Percentiles rank a stretch among this genome's conserved stretches.
Conservation (phyloP, 192 early-diverging fungal species). For the Coemansia sp. region DNA sequence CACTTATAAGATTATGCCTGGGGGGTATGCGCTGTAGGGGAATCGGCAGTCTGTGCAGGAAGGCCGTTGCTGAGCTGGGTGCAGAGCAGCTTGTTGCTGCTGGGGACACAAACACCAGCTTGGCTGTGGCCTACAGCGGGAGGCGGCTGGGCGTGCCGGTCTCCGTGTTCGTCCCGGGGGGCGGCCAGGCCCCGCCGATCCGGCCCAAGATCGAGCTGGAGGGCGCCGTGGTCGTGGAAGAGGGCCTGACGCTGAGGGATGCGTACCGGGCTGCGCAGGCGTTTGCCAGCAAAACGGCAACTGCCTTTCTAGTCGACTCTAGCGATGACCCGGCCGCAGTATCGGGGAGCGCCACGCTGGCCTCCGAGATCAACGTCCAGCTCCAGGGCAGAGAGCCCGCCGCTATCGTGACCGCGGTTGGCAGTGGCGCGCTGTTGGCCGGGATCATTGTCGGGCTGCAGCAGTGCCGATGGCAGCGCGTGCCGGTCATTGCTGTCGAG, state of each 20-base stretch:
- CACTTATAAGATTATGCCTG: background rate
- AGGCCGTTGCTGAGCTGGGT: conserved; percentile 46
- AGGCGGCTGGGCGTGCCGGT: conserved; percentile 54
- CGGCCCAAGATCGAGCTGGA: conserved; percentile 55
- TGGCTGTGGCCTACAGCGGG: conserved; percentile 63
- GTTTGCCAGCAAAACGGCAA: conserved; percentile 23
- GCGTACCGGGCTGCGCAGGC: conserved; percentile 24
- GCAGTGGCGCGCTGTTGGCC: conserved; percentile 65
- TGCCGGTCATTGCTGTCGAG: conserved; percentile 68
- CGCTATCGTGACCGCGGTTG: conserved; percentile 60
- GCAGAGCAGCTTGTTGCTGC: conserved; percentile 52
- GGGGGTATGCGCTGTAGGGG: conserved; percentile 53
- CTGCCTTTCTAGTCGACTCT: conserved; percentile 36
- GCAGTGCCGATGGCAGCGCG: conserved; percentile 55
- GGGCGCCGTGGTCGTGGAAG: conserved; percentile 48
- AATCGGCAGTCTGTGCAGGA: conserved; percentile 55
- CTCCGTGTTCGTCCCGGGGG: conserved; percentile 54
- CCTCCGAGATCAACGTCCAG: conserved; percentile 60
- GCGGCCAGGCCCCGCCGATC: conserved; percentile 42
- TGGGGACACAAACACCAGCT: conserved; percentile 59
- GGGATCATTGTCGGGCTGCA: conserved; percentile 62
- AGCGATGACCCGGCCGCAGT: conserved; percentile 54
- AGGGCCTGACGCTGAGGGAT: conserved; percentile 22
- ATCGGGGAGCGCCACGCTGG: conserved; percentile 57
- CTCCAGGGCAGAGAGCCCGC: conserved; percentile 53